Evolutionary conservation across 1,284 basidiomycete species (phyloP).

Genomic region (Tilletia walkeri): DNA sequence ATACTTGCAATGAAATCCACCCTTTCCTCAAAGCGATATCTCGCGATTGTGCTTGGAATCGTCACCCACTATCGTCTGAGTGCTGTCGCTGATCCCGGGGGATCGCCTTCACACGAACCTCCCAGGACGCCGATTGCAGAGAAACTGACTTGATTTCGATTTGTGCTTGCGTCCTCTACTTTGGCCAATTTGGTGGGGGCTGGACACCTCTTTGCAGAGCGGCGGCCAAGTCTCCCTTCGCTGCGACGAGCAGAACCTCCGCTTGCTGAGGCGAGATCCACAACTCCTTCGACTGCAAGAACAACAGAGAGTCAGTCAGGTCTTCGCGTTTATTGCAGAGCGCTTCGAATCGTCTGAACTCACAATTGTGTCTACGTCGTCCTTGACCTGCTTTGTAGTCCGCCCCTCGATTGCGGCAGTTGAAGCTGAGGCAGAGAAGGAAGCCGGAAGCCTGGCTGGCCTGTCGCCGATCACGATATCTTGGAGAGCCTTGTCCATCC

Average conservation of each 20-base stretch:
- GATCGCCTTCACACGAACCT: no score
- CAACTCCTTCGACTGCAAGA: constrained; percentile 4
- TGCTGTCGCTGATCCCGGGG: no score
- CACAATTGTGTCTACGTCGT: constrained; percentile 10
- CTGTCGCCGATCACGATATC: constrained; percentile 12
- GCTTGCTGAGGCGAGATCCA: constrained; percentile 14
- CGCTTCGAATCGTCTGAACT: neutral
- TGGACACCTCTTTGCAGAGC: constrained; percentile 8
- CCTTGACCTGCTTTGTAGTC: constrained; percentile 4
- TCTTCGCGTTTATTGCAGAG: neutral
- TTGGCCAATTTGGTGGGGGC: constrained; percentile 14
- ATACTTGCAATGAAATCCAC: neutral
- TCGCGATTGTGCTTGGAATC: no score
- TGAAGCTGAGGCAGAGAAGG: constrained; percentile 6
- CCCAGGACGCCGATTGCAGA: neutral
- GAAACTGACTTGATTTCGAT: neutral
- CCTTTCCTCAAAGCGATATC: no score
- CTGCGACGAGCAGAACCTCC: constrained; percentile 8
- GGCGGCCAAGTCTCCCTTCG: constrained; percentile 7
- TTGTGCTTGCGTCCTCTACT: neutral
- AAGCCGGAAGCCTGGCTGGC: constrained; percentile 2
- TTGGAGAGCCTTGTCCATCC: constrained; percentile 14
- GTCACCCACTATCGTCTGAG: no score
- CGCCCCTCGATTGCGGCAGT: constrained; percentile 4
- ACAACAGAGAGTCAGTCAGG: neutral